These are phyloP conservation scores for Byssochlamys sp. DNA, from an alignment of 2,329 filamentous ascomycete genomes.

Conservation along the genomic window DNA sequence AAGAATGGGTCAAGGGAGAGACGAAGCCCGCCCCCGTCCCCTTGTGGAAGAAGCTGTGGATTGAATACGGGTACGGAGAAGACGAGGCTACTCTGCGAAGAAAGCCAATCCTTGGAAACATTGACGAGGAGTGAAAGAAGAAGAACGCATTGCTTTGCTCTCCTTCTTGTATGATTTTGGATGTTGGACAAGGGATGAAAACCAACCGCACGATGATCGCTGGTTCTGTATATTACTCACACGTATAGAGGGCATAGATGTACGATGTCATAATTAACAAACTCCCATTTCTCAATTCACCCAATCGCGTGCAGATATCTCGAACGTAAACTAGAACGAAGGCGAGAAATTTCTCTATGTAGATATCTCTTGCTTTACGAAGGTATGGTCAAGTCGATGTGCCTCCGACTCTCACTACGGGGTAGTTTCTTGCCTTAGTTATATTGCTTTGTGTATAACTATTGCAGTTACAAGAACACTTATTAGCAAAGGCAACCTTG, in stretches of 20 bases:
- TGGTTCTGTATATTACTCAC: background rate
- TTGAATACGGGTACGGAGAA: constrained; percentile 33
- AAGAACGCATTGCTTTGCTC: background rate
- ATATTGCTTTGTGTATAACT: too few species aligned
- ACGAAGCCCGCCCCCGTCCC: constrained; percentile 26
- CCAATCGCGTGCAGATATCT: background rate
- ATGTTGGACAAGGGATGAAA: background rate
- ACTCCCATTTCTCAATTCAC: background rate
- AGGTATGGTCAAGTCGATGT: too few species aligned
- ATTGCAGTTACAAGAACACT: background rate
- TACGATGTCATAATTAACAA: background rate
- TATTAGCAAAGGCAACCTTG: background rate
- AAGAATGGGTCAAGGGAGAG: constrained; percentile 62
- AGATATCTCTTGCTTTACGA: too few species aligned
- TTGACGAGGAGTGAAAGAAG: constrained; percentile 23
- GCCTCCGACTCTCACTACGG: too few species aligned
- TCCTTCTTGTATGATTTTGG: background rate
- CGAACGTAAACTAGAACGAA: background rate
- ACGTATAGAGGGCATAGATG: background rate
- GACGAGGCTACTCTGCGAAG: constrained; percentile 28
- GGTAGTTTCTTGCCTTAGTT: too few species aligned
- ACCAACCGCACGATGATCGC: background rate
- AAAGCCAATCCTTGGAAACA: constrained; percentile 33
- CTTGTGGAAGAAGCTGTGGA: constrained; percentile 32
- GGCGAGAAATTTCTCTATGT: too few species aligned